phyloP scores from a whole-genome alignment of 2,329 filamentous ascomycete species.

The Cryphonectria japonica region DNA sequence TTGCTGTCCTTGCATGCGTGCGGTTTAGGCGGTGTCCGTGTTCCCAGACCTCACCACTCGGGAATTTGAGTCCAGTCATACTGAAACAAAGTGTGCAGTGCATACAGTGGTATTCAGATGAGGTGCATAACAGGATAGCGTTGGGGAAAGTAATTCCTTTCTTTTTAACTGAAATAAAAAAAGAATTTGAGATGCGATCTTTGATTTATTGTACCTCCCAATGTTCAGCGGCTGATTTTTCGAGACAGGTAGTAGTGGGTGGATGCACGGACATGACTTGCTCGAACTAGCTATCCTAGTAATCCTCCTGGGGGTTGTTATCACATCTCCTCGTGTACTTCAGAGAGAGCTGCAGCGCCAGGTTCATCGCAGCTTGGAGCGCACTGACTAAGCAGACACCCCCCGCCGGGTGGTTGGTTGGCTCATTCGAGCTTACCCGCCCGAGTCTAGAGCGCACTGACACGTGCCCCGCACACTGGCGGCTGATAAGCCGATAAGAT shows the following conservation, averaged over 20 bases:
- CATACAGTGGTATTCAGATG: not conserved
- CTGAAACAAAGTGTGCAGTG: not conserved
- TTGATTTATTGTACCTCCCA: not conserved
- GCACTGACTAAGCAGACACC: not conserved
- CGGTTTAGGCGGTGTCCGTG: not conserved
- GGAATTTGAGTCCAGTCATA: not conserved
- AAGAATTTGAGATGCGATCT: not conserved
- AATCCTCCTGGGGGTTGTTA: conserved; percentile 13
- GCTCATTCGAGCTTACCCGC: not conserved
- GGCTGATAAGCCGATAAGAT: not conserved
- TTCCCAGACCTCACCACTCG: not conserved
- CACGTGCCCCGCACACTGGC: not conserved
- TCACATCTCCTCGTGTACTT: not conserved
- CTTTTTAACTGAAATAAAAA: not conserved
- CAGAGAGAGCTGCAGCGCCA: not conserved
- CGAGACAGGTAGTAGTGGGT: not conserved
- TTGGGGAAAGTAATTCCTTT: not conserved
- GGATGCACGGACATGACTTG: conserved; percentile 18
- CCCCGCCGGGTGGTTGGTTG: not conserved
- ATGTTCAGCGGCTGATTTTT: not conserved
- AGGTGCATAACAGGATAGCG: not conserved
- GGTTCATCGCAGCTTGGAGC: not conserved
- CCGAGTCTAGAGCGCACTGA: not conserved
- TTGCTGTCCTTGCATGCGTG: not conserved
- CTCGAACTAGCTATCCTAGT: conserved; percentile 19